These are phyloP conservation scores for Aspergillus viridinutans DNA, from an alignment of 2,329 filamentous ascomycete species.

Conservation along the genomic window DNA sequence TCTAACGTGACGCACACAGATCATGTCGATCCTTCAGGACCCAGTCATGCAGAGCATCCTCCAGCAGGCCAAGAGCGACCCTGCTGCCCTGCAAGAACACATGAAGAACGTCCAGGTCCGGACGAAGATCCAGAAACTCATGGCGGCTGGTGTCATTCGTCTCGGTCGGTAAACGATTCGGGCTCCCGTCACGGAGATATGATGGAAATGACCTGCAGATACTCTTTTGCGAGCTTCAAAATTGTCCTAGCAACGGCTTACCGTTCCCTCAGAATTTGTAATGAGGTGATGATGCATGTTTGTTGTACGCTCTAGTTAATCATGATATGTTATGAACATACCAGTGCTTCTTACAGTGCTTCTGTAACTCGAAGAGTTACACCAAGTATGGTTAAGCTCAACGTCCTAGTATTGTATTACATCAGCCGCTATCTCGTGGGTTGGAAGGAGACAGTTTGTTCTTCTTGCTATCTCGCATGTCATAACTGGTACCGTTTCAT, in stretches of 20 bases:
- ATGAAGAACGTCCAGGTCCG: slow-evolving; percentile 88
- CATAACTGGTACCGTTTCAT: neutral
- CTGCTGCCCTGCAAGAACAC: slow-evolving; percentile 88
- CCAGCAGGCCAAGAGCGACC: slow-evolving; percentile 92
- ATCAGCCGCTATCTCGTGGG: neutral
- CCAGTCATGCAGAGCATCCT: slow-evolving; percentile 97
- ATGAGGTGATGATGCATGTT: neutral
- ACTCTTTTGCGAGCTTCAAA: neutral
- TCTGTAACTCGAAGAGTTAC: neutral
- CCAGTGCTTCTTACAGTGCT: neutral
- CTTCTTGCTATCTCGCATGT: neutral
- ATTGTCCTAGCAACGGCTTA: neutral
- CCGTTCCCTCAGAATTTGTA: neutral
- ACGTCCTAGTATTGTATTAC: neutral
- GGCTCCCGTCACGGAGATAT: neutral
- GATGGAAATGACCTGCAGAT: neutral
- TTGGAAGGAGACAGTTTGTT: too few relatives aligned
- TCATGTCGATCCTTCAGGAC: slow-evolving; percentile 87
- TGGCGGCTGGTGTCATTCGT: slow-evolving; percentile 87
- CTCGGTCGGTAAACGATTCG: slow-evolving; percentile 52
- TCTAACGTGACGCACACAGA: slow-evolving; percentile 44
- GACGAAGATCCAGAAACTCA: slow-evolving; percentile 88
- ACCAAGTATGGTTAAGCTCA: too few relatives aligned
- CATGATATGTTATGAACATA: neutral
- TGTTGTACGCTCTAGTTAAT: neutral